Base-by-base conservation (phyloP, 257 asterid species). In the Vinca minor region DNA sequence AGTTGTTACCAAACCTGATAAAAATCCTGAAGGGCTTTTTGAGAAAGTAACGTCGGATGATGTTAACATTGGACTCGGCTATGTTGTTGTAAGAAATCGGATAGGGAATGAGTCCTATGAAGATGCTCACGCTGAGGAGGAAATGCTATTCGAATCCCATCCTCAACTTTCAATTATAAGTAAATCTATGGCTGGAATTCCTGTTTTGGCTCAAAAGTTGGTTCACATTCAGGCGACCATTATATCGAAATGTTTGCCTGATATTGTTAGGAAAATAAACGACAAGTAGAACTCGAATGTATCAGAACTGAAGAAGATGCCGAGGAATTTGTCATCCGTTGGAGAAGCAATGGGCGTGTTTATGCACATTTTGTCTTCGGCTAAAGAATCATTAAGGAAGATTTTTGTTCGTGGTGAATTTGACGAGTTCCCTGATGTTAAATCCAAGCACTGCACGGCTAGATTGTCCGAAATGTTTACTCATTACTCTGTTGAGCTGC, bases 81-180 rank as follows among this genome's bases (percentile, higher is more conserved):
- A 70, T 34, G 69, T 70, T 6, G 65, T 66, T 4, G 74, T 70
- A 20, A 63, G 74, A 5, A 70, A 70, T 11, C 59, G 74, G 13
- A 1, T 62, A 14, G 74, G 74, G 1, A 23, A 42, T 11, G 69
- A 70, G 36, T 70, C 69, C 1, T 53, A 70, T 8, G 50, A 32
- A 9, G 69, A 70, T 4, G 69, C 69, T 4, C 64, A 65, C 0
- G 50, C 31, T 4, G 65, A 54, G 1, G 74, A 70, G 17, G 57
- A 53, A 0, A 5, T 35, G 12, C 50, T 70, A 2, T 70, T 53
- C 7, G 53, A 44, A 32, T 39, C 58, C 1, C 74, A 70, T 34
- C 69, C 50, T 0, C 47, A 11, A 2, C 4, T 42, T 3, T 54
- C 59, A 2, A 28, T 17, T 26, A 28, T 54, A 4, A 54, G 59